Evolutionary conservation across 495 filamentous ascomycete genomes (phyloP).

Genomic region (Acidiella bohemica): DNA sequence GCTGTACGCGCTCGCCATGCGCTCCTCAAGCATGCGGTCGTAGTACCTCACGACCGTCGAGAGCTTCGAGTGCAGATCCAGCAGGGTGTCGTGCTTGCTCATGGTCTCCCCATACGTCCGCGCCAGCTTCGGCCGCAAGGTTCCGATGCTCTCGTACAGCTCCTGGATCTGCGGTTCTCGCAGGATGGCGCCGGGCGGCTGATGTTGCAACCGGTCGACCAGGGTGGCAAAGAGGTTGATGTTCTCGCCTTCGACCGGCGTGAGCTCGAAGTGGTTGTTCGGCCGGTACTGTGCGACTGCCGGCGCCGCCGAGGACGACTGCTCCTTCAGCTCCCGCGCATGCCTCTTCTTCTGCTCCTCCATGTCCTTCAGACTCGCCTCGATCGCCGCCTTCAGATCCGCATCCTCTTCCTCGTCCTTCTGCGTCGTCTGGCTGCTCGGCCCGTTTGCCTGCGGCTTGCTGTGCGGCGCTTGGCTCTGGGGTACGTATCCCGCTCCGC

Average conservation of each 20-base stretch:
- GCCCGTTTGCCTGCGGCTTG: conserved; percentile 32
- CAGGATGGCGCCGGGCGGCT: conserved; percentile 87
- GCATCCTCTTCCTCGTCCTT: conserved; percentile 63
- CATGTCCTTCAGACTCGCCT: conserved; percentile 93
- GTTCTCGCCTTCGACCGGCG: conserved; percentile 86
- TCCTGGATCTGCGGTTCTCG: conserved; percentile 96
- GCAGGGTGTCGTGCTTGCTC: conserved; percentile 94
- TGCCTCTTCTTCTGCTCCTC: conserved; percentile 93
- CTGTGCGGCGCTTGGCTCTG: conserved; percentile 38
- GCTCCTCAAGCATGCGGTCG: conserved; percentile 93
- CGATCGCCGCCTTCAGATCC: conserved; percentile 89
- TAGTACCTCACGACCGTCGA: conserved; percentile 98
- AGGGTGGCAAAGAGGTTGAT: conserved; percentile 93
- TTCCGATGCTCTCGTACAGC: conserved; percentile 89
- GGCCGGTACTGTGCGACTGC: conserved; percentile 34
- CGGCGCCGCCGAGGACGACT: conserved; percentile 30
- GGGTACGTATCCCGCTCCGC: conserved; percentile 51
- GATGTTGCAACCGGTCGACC: conserved; percentile 87
- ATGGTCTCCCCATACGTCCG: conserved; percentile 97
- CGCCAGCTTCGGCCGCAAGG: conserved; percentile 82
- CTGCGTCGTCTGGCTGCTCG: conserved; percentile 23
- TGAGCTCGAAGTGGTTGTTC: conserved; percentile 89
- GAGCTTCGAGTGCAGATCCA: conserved; percentile 88
- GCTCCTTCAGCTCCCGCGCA: conserved; percentile 64
- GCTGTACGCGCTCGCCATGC: conserved; percentile 80